Conservation (phyloP, 2,329 filamentous ascomycete genomes). For the Colletotrichum noveboracense region DNA sequence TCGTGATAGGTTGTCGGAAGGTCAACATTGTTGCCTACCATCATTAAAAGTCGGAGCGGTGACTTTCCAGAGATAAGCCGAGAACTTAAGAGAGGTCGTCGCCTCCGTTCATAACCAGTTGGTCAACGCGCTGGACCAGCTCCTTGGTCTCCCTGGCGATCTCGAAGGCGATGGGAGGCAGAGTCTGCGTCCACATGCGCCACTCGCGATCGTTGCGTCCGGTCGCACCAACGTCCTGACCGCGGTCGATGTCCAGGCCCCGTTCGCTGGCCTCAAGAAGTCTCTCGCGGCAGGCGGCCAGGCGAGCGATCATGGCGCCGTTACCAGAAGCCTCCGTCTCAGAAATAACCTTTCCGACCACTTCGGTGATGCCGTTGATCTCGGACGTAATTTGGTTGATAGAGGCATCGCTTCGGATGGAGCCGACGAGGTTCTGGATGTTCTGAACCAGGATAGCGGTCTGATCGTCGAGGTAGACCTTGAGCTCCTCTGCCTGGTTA, state of each 20-base stretch:
- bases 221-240: constrained; percentile 60
- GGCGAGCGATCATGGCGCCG: constrained; percentile 55
- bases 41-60: background rate
- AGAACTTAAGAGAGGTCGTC: constrained; percentile 50
- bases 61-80: background rate
- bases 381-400: constrained; percentile 71
- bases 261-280: constrained; percentile 68
- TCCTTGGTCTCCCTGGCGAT: constrained; percentile 85
- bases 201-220: constrained; percentile 60
- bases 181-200: constrained; percentile 69
- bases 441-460: constrained; percentile 79
- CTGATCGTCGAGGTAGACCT: constrained; percentile 83
- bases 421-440: constrained; percentile 80
- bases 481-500: constrained; percentile 54
- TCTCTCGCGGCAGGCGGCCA: constrained; percentile 68
- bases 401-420: constrained; percentile 69
- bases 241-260: constrained; percentile 67
- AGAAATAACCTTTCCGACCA: constrained; percentile 73
- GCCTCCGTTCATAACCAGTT: constrained; percentile 35
- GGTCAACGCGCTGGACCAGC: constrained; percentile 53
- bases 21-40: background rate
- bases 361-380: constrained; percentile 71
- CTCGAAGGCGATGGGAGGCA: constrained; percentile 87
- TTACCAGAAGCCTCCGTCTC: constrained; percentile 66
- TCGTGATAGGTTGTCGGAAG: background rate